phyloP scores from a whole-genome alignment of 305 asterid species.

The Coffea humblotiana region DNA sequence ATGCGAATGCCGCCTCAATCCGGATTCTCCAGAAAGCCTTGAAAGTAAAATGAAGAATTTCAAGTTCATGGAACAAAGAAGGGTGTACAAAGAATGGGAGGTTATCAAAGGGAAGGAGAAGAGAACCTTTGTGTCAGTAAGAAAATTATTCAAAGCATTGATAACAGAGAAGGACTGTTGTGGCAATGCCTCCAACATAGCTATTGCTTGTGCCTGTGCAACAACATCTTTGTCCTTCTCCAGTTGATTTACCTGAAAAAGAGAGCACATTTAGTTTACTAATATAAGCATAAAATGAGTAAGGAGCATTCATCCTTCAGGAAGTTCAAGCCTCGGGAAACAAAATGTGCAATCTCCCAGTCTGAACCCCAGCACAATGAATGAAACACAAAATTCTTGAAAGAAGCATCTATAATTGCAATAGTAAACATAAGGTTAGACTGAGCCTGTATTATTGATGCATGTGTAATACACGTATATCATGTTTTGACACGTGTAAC shows the following conservation, averaged over 20 bases:
- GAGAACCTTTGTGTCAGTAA: slow-evolving; percentile 83
- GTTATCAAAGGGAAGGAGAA: slow-evolving; percentile 20
- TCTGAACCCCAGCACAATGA: neutral
- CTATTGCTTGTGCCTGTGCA: slow-evolving; percentile 96
- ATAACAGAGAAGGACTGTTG: slow-evolving; percentile 81
- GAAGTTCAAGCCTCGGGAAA: neutral
- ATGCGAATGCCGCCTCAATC: slow-evolving; percentile 90
- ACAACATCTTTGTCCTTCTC: slow-evolving; percentile 98
- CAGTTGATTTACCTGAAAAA: slow-evolving; percentile 81
- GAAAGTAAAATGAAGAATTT: slow-evolving; percentile 25
- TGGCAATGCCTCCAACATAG: slow-evolving; percentile 76
- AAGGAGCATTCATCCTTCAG: neutral
- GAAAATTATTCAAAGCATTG: slow-evolving; percentile 81
- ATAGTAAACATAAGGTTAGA: neutral
- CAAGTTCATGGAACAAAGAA: slow-evolving; percentile 21
- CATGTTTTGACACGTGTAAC: neutral
- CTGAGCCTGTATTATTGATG: neutral
- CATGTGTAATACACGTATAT: neutral
- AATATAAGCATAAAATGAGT: neutral
- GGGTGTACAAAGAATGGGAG: neutral
- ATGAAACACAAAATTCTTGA: neutral
- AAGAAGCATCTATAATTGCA: neutral
- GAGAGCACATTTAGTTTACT: neutral
- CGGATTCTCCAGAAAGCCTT: slow-evolving; percentile 99
- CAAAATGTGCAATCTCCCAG: neutral